phyloP scores from a whole-genome alignment of 1,284 basidiomycete genomes.

The Leccinum fuscescens region DNA sequence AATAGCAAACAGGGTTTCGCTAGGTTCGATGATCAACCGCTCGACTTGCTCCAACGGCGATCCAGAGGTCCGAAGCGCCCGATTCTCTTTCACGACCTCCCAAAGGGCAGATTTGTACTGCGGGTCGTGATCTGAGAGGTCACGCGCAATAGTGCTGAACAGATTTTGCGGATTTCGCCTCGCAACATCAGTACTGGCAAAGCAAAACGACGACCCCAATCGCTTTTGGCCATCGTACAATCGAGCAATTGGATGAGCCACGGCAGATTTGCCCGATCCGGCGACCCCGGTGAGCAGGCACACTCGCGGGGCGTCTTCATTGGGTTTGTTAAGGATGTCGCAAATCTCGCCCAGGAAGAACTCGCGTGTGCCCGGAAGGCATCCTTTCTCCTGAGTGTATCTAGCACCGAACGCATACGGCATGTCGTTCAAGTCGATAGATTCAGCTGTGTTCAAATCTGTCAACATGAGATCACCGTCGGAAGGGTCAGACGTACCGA shows the following conservation, averaged over 20 bases:
- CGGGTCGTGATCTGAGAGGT: neutral
- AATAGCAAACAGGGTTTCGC: neutral
- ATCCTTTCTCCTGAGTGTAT: neutral
- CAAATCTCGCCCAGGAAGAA: neutral
- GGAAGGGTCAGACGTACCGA: no score
- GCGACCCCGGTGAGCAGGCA: neutral
- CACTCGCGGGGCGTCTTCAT: neutral
- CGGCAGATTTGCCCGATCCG: neutral
- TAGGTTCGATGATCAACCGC: neutral
- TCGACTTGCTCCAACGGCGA: neutral
- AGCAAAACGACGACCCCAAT: neutral
- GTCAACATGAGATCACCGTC: no score
- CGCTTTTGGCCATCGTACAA: neutral
- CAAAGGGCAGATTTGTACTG: neutral
- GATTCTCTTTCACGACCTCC: neutral
- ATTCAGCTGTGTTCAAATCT: no score
- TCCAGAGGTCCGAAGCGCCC: neutral
- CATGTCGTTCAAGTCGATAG: neutral
- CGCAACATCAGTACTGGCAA: neutral
- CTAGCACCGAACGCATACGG: neutral
- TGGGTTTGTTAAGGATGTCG: neutral
- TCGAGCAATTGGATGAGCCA: neutral
- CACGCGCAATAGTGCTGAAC: neutral
- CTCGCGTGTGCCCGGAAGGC: neutral
- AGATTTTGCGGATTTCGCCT: neutral